Evolutionary conservation across 148 eudicot genomes (phyloP).

Genomic region (Arbutus unedo): DNA sequence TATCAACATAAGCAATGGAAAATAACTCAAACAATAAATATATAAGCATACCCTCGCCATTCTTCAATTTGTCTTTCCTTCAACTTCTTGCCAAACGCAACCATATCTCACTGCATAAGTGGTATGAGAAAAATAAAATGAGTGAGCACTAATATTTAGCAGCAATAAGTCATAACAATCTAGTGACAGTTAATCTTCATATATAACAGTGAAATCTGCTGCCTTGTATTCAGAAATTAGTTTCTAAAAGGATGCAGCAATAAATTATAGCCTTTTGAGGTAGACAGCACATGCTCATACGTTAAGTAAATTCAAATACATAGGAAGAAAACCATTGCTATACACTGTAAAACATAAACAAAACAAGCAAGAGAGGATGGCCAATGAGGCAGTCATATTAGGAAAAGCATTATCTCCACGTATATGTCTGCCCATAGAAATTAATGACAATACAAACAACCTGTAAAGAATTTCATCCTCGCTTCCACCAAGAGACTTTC

Average conservation of each 20-base stretch:
- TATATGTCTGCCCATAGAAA: neutral
- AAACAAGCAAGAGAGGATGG: neutral
- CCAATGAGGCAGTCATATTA: neutral
- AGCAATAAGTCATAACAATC: neutral
- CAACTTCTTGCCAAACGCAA: conserved; percentile 91
- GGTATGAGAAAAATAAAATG: neutral
- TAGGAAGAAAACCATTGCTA: neutral
- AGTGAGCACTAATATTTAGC: neutral
- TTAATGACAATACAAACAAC: neutral
- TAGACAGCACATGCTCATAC: neutral
- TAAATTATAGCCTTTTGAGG: neutral
- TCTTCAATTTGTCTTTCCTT: conserved; percentile 86
- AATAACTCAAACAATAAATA: neutral
- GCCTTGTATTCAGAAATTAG: neutral
- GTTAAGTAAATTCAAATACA: neutral
- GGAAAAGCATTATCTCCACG: neutral
- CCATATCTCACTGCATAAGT: conserved; percentile 46
- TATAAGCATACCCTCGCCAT: conserved; percentile 77
- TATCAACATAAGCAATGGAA: neutral
- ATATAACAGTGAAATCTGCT: neutral
- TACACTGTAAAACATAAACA: neutral
- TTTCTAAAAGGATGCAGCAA: neutral
- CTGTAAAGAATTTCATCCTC: neutral
- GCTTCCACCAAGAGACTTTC: neutral
- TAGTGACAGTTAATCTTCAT: neutral